These are phyloP conservation scores for Apiospora aurea DNA, from an alignment of 2,329 filamentous ascomycete genomes.

Conservation along the genomic window DNA sequence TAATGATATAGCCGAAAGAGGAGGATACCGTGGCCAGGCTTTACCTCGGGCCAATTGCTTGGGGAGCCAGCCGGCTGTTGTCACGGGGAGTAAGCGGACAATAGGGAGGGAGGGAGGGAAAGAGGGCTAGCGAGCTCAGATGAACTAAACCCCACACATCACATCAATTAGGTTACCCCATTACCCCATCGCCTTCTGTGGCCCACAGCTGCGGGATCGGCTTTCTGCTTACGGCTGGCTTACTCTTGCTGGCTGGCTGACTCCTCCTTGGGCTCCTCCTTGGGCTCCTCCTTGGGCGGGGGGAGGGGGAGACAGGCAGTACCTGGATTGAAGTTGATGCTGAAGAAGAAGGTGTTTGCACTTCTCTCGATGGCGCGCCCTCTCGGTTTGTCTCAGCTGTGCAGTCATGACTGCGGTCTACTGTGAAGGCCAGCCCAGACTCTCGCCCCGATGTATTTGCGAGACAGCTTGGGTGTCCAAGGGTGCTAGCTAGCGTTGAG, in stretches of 20 bases:
- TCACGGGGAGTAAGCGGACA: not conserved
- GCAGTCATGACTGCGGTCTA: not conserved
- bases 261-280: too few species aligned
- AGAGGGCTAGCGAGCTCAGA: not conserved
- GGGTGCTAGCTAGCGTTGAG: slow-evolving; percentile 11
- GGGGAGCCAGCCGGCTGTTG: not conserved
- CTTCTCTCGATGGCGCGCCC: not conserved
- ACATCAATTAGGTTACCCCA: not conserved
- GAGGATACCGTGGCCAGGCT: not conserved
- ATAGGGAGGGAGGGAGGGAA: not conserved
- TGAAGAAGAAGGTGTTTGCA: not conserved
- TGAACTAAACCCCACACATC: slow-evolving; percentile 7
- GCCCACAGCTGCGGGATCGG: slow-evolving; percentile 1
- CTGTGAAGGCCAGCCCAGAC: not conserved
- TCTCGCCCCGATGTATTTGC: not conserved
- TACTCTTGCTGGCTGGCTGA: not conserved
- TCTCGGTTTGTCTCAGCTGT: not conserved
- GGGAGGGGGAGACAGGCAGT: not conserved
- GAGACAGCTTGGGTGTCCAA: not conserved
- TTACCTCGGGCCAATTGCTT: not conserved
- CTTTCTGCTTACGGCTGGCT: slow-evolving; percentile 3
- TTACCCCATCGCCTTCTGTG: not conserved
- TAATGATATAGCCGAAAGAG: not conserved
- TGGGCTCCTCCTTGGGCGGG: not conserved
- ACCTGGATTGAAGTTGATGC: not conserved